These are phyloP conservation scores for Albifimbria verrucaria DNA, from an alignment of 2,329 filamentous ascomycete species.

Conservation along the genomic window DNA sequence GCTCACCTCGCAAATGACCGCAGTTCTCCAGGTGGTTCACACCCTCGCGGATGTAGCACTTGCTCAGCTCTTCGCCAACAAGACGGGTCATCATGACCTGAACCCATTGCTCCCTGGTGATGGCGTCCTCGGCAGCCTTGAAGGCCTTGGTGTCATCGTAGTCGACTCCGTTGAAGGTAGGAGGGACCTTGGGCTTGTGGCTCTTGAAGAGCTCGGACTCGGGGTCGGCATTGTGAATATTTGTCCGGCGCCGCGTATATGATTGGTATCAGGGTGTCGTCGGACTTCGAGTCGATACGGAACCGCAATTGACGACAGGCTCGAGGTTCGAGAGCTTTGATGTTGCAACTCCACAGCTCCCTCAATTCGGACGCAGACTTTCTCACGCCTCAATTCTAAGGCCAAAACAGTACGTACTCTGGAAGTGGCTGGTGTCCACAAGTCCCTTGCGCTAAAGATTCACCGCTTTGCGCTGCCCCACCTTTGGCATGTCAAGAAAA, in stretches of 20 bases:
- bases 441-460: constrained; percentile 8
- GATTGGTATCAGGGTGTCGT: constrained; percentile 5
- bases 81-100: constrained; percentile 84
- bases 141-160: constrained; percentile 78
- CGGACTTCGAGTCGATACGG: background rate
- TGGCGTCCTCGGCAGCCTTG: constrained; percentile 78
- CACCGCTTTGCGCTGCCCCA: constrained; percentile 35
- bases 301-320: background rate
- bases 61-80: constrained; percentile 77
- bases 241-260: constrained; percentile 7
- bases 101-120: constrained; percentile 86
- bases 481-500: constrained; percentile 29
- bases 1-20: constrained; percentile 74
- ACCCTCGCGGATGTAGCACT: constrained; percentile 81
- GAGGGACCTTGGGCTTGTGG: constrained; percentile 77
- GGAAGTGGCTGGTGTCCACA: background rate
- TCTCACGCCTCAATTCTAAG: constrained; percentile 24
- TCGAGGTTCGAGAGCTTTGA: background rate
- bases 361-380: background rate
- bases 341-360: constrained; percentile 2
- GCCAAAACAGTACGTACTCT: constrained; percentile 15
- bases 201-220: constrained; percentile 79
- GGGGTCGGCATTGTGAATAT: constrained; percentile 65
- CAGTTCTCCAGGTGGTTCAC: constrained; percentile 90
- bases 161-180: constrained; percentile 83